Percentiles rank a stretch among this genome's conserved stretches.
Conservation (phyloP, 2,329 filamentous ascomycete species). For the Ciborinia camelliae region DNA sequence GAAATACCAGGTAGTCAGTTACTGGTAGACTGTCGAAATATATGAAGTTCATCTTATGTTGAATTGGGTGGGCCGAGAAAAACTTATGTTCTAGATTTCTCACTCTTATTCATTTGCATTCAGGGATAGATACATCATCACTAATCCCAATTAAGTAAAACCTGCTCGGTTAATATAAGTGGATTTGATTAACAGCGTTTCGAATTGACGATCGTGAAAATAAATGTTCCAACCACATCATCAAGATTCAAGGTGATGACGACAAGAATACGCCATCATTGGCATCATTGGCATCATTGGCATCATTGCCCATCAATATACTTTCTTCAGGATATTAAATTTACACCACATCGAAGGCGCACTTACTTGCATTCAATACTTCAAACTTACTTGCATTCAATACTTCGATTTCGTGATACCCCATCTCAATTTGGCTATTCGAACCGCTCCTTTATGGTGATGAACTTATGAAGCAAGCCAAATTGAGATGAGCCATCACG, state of each 20-base stretch:
- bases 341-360: not conserved
- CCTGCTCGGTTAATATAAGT: slow-evolving; percentile 4
- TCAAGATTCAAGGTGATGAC: not conserved
- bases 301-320: too few relatives aligned
- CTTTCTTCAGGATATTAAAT: not conserved
- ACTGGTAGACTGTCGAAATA: slow-evolving; percentile 6
- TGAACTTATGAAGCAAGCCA: not conserved
- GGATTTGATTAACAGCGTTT: slow-evolving; percentile 15
- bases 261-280: not conserved
- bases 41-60: slow-evolving; percentile 13
- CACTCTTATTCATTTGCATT: not conserved
- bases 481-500: too few relatives aligned
- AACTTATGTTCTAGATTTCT: slow-evolving; percentile 12
- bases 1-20: slow-evolving; percentile 2
- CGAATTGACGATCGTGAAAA: not conserved
- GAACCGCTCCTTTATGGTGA: not conserved
- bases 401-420: not conserved
- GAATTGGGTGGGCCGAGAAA: not conserved
- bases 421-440: not conserved
- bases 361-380: slow-evolving; percentile 4
- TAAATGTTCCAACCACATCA: not conserved
- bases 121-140: not conserved
- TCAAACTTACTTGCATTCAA: too few relatives aligned
- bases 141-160: not conserved
- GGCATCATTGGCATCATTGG: too few relatives aligned